Evolutionary conservation across 2,329 filamentous ascomycete species (phyloP).

Genomic region (Blastomyces gilchristii): DNA sequence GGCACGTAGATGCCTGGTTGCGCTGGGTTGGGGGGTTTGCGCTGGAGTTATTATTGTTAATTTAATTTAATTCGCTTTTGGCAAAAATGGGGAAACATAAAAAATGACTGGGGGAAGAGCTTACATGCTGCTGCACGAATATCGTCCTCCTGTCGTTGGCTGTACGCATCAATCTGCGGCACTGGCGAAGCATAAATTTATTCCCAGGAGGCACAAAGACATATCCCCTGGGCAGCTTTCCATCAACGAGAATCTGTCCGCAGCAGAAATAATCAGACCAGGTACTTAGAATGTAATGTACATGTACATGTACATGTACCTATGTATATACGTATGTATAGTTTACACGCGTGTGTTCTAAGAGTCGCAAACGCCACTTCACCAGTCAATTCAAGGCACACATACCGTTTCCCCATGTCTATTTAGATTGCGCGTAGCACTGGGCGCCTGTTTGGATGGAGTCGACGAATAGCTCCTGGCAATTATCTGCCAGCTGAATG

Average conservation of each 20-base stretch:
- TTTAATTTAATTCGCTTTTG: no score
- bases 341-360: no score
- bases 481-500: neutral
- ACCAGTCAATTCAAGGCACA: neutral
- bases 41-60: neutral
- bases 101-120: neutral
- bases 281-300: neutral
- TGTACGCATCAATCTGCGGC: neutral
- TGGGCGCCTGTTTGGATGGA: no score
- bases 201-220: neutral
- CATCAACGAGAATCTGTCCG: neutral
- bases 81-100: neutral
- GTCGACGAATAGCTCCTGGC: neutral
- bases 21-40: neutral
- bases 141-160: neutral
- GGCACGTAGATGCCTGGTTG: neutral
- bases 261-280: neutral
- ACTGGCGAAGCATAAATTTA: neutral
- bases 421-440: neutral
- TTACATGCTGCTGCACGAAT: neutral
- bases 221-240: neutral
- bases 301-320: no score
- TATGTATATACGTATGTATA: neutral
- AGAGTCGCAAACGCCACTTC: neutral
- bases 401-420: neutral